These are phyloP conservation scores for Ogataea methanolica DNA, from an alignment of 805 yeast genomes.

Conservation along the genomic window DNA sequence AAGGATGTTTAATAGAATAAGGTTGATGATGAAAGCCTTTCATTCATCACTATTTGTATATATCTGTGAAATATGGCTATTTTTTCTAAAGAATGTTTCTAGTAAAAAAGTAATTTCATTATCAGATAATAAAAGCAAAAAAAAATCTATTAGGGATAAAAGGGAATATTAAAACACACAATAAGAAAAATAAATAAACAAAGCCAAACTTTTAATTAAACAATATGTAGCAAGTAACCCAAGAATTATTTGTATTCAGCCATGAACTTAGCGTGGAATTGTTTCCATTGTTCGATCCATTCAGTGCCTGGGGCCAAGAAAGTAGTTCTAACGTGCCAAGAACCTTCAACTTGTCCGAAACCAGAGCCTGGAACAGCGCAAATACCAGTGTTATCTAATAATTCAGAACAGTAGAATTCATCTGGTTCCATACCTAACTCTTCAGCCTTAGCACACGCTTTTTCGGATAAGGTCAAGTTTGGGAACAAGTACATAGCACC, in stretches of 20 bases:
- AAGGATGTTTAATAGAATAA: neutral
- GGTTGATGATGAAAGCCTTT: too few relatives aligned
- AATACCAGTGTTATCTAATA: constrained; percentile 85
- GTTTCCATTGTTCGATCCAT: constrained; percentile 76
- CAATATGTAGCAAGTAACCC: too few relatives aligned
- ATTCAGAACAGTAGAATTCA: constrained; percentile 81
- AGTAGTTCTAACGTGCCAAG: constrained; percentile 92
- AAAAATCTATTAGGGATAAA: neutral
- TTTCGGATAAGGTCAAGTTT: constrained; percentile 55
- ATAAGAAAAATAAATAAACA: neutral
- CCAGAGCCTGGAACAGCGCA: constrained; percentile 98
- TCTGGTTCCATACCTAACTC: constrained; percentile 61
- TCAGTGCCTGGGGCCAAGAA: constrained; percentile 93
- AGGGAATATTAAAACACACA: neutral
- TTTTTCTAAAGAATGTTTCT: neutral
- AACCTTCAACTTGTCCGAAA: constrained; percentile 87
- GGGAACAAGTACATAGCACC: constrained; percentile 99
- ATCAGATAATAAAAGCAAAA: neutral
- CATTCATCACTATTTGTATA: too few relatives aligned
- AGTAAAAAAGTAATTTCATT: neutral
- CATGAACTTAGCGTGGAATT: constrained; percentile 74
- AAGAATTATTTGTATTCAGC: constrained; percentile 37
- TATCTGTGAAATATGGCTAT: too few relatives aligned
- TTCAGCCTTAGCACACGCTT: constrained; percentile 59
- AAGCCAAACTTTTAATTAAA: too few relatives aligned